phyloP scores from a whole-genome alignment of 768 basidiomycete genomes.

The Hemileccinum rubropunctum region DNA sequence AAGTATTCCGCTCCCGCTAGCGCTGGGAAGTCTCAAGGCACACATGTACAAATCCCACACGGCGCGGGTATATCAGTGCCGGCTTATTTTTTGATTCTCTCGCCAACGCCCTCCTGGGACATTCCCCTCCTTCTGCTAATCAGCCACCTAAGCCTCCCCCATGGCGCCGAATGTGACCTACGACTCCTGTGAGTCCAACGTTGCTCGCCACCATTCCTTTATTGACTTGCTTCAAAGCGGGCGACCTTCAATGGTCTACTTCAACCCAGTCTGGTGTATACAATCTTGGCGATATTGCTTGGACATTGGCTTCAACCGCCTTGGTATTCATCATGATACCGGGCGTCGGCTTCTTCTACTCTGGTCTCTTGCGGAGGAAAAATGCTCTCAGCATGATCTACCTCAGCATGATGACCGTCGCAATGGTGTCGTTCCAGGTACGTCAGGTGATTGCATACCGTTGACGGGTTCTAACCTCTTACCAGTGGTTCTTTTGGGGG shows the following conservation, averaged over 20 bases:
- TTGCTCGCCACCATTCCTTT: background rate
- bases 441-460: constrained; percentile 43
- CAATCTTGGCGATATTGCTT: constrained; percentile 66
- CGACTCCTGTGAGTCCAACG: constrained; percentile 34
- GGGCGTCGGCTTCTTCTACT: constrained; percentile 86
- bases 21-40: constrained; percentile 10
- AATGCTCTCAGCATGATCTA: constrained; percentile 92
- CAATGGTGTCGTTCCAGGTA: constrained; percentile 83
- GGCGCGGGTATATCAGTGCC: constrained; percentile 19
- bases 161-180: constrained; percentile 45
- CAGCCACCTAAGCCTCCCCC: background rate
- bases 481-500: constrained; percentile 97
- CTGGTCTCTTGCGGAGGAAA: constrained; percentile 87
- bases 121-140: background rate
- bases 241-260: constrained; percentile 32
- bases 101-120: constrained; percentile 1
- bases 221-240: constrained; percentile 29
- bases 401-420: constrained; percentile 71
- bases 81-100: background rate
- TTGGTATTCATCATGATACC: constrained; percentile 86
- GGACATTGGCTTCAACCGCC: constrained; percentile 71
- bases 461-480: constrained; percentile 1
- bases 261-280: constrained; percentile 31
- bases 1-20: background rate
- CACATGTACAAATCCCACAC: constrained; percentile 24